These are phyloP conservation scores for Pedinophyceae sp. DNA, from an alignment of 139 green algal genomes.

Conservation along the genomic window DNA sequence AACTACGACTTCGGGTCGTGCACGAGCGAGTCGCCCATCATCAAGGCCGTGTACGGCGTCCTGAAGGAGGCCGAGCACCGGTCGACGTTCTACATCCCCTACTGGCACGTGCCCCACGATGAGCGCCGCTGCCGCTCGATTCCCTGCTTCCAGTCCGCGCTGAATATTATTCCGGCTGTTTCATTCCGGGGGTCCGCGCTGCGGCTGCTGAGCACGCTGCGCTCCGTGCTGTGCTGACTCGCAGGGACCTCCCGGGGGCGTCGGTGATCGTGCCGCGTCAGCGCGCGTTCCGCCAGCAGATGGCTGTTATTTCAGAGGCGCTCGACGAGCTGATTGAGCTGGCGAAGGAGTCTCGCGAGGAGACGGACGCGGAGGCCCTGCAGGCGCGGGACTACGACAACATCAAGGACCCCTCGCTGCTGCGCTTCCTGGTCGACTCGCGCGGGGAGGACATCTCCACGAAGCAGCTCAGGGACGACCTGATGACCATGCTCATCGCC, in stretches of 20 bases:
- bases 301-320: conserved; percentile 73
- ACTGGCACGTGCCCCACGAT: conserved; percentile 79
- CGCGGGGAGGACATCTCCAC: conserved; percentile 69
- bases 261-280: conserved; percentile 44
- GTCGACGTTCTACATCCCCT: conserved; percentile 96
- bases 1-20: conserved; percentile 97
- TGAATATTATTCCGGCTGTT: too few relatives aligned
- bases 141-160: too few relatives aligned
- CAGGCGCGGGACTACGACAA: conserved; percentile 69
- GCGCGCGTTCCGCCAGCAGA: conserved; percentile 55
- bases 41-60: conserved; percentile 94
- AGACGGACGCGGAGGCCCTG: conserved; percentile 63
- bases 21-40: conserved; percentile 81
- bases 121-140: too few relatives aligned
- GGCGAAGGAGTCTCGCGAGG: conserved; percentile 28
- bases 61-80: conserved; percentile 96
- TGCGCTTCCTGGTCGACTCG: conserved; percentile 97
- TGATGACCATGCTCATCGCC: conserved; percentile 88
- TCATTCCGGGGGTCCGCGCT: too few relatives aligned
- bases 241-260: too few relatives aligned
- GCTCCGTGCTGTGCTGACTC: too few relatives aligned
- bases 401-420: conserved; percentile 72
- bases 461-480: conserved; percentile 89
- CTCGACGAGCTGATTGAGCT: conserved; percentile 74
- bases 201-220: too few relatives aligned